Evolutionary conservation across 148 eudicot species (phyloP).

Genomic region (Oxyria digyna): DNA sequence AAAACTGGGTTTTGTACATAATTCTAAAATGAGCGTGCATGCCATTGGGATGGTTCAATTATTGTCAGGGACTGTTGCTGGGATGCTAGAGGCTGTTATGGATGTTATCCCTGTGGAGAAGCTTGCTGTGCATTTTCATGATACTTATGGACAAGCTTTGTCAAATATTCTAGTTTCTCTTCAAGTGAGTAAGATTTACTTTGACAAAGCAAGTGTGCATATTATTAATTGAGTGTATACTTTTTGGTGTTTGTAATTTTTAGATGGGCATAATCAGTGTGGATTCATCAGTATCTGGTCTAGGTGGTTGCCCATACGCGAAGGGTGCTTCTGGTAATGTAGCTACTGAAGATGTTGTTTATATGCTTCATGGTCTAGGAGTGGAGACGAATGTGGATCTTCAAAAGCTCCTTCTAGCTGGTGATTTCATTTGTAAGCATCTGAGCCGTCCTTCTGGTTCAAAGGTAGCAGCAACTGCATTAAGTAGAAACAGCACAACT

Average conservation of each 20-base stretch:
- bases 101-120: slow-evolving; percentile 59
- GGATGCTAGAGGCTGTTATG: slow-evolving; percentile 79
- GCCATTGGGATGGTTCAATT: slow-evolving; percentile 1
- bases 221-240: neutral
- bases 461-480: slow-evolving; percentile 69
- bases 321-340: slow-evolving; percentile 94
- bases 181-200: slow-evolving; percentile 38
- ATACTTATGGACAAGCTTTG: slow-evolving; percentile 92
- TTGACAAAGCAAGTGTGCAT: too few relatives aligned
- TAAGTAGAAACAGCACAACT: slow-evolving; percentile 30
- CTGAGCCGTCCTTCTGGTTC: slow-evolving; percentile 65
- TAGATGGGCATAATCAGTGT: slow-evolving; percentile 81
- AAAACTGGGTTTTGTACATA: neutral
- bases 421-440: slow-evolving; percentile 66
- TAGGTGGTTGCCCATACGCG: slow-evolving; percentile 95
- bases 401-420: slow-evolving; percentile 57
- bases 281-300: slow-evolving; percentile 78
- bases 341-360: slow-evolving; percentile 79
- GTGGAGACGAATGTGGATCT: slow-evolving; percentile 63
- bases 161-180: slow-evolving; percentile 80
- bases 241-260: neutral
- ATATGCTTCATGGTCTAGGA: slow-evolving; percentile 82
- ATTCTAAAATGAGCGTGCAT: neutral
- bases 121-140: slow-evolving; percentile 94
- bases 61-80: slow-evolving; percentile 51